Evolutionary conservation across 768 basidiomycete genomes (phyloP).

Genomic region (Gloeopeniophorella convolvens): DNA sequence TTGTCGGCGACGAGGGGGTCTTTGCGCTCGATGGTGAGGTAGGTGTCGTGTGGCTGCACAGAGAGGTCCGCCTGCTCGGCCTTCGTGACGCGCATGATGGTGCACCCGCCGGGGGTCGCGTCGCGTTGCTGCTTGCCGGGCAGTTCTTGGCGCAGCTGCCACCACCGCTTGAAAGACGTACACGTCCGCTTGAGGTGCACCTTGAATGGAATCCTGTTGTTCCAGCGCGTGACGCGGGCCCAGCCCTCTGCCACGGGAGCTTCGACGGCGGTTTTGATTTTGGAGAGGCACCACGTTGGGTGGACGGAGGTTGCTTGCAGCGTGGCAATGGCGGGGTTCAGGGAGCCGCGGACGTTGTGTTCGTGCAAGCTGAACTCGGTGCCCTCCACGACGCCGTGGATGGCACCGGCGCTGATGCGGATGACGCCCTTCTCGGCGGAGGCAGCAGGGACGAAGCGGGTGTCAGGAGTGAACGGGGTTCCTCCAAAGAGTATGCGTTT

Average conservation of each 20-base stretch:
- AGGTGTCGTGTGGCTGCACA: constrained; percentile 35
- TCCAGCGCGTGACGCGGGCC: constrained; percentile 51
- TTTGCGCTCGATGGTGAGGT: constrained; percentile 39
- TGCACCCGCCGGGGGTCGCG: constrained; percentile 35
- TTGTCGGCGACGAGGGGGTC: constrained; percentile 36
- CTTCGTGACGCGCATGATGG: constrained; percentile 40
- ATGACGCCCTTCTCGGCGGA: constrained; percentile 35
- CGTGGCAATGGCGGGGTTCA: constrained; percentile 46
- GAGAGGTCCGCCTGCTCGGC: constrained; percentile 46
- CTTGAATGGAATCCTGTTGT: constrained; percentile 48
- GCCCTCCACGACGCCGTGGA: constrained; percentile 59
- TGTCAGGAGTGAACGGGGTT: constrained; percentile 48
- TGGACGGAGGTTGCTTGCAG: constrained; percentile 48
- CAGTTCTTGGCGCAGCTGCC: constrained; percentile 38
- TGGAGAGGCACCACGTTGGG: constrained; percentile 52
- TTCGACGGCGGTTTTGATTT: constrained; percentile 31
- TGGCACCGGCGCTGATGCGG: constrained; percentile 50
- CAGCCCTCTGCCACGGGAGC: constrained; percentile 38
- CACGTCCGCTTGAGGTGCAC: constrained; percentile 45
- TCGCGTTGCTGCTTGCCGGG: constrained; percentile 30
- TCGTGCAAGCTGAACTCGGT: constrained; percentile 55
- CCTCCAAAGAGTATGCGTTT: constrained; percentile 48
- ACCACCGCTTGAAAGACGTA: constrained; percentile 38
- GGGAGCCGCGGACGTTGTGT: constrained; percentile 54
- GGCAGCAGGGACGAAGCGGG: constrained; percentile 38